phyloP scores from a whole-genome alignment of 148 eudicot species.

The Arctostaphylos glauca region DNA sequence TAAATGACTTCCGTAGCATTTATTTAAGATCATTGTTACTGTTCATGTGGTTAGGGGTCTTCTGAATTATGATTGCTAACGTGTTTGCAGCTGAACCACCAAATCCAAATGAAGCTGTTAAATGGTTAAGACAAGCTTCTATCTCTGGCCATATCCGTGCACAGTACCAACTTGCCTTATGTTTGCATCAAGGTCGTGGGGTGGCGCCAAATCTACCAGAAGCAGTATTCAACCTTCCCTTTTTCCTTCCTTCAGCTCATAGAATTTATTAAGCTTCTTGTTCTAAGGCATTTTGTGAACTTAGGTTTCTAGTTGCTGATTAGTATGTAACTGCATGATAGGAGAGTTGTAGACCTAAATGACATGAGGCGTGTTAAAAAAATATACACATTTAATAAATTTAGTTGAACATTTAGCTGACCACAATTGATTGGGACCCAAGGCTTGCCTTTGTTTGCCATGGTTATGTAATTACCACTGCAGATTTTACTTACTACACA shows the following conservation, averaged over 20 bases:
- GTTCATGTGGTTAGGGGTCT: not conserved
- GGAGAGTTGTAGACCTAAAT: not conserved
- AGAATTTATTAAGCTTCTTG: not conserved
- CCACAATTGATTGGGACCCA: not conserved
- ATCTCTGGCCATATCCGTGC: constrained; percentile 77
- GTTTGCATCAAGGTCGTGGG: constrained; percentile 76
- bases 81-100: constrained; percentile 59
- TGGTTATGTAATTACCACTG: not conserved
- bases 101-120: constrained; percentile 56
- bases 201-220: constrained; percentile 41
- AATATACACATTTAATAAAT: not conserved
- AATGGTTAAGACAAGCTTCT: constrained; percentile 66
- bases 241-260: not conserved
- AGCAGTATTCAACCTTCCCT: constrained; percentile 48
- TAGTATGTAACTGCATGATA: constrained; percentile 1
- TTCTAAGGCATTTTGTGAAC: not conserved
- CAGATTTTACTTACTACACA: not conserved
- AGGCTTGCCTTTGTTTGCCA: not conserved
- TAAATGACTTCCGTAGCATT: not conserved
- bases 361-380: not conserved
- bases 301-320: constrained; percentile 5
- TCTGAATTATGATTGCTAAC: not conserved
- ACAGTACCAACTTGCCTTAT: constrained; percentile 89
- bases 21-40: not conserved
- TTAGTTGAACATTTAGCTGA: not conserved